Evolutionary conservation across 2,329 filamentous ascomycete species (phyloP), one percentile per base, ranked within the genome.

Genomic region (Chalaropsis ovoidea): DNA sequence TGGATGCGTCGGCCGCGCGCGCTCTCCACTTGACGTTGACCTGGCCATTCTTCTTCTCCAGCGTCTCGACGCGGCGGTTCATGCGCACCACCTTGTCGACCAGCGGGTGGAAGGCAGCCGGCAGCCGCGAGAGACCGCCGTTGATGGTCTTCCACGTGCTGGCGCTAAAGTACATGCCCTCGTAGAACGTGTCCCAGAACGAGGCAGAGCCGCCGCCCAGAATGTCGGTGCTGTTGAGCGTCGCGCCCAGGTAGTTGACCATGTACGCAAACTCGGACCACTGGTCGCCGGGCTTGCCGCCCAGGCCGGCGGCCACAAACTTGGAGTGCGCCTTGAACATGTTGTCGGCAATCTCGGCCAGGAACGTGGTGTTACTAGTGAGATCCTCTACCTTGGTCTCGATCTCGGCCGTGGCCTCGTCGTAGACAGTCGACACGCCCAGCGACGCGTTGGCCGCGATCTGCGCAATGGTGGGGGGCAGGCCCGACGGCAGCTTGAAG

Each of bases 241-340:
- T 73, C 54, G 74, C 75, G 15, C 77, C 77, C 3, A 79, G 78
- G 13, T 86, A 75, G 39, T 80, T 78, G 70, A 86, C 82, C 27
- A 79, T 78, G 69, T 84, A 87, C 0, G 77, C 81, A 24, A 82
- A 81, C 69, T 87, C 85, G n/a, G 83, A 86, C 77, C 81, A 88
- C 65, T 82, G 76, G 71, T 86, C 84, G 47, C 66, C 66, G 43
- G 43, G 42, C 66, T 65, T 65, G 49, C 66, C 66, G 24, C 39
- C 66, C 27, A 84, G 78, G 1, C 82, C 82, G 5, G 74, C 68
- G n/a, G 75, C 76, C 31, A 72, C 72, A 2, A 75, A 69, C 22
- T 77, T 73, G 19, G 71, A 72, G 69, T 78, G 76, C 0, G 76
- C 76, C 67, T 74, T 72, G 70, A 76, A 76, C 70, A 77, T 76